Conservation (phyloP, 108 stramenopile genomes). For the Schizochytrium sp. region DNA sequence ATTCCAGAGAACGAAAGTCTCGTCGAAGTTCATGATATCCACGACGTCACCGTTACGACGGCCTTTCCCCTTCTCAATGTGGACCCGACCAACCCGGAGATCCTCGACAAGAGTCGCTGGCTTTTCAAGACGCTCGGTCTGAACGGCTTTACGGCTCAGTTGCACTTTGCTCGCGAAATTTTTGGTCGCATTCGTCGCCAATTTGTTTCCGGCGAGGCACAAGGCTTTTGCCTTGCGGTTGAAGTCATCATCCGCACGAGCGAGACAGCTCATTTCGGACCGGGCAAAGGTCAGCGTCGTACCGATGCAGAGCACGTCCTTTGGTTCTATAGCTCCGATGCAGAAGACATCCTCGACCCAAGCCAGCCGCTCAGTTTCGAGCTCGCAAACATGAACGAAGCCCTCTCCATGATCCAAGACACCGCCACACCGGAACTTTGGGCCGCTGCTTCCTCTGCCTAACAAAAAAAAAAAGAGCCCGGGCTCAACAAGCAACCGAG, state of each 20-base stretch:
- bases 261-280: background rate
- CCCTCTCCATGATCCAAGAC: slow-evolving; percentile 1
- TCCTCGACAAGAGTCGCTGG: background rate
- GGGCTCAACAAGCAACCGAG: no score
- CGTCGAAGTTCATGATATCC: background rate
- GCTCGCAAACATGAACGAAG: slow-evolving; percentile 14
- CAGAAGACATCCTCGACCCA: background rate
- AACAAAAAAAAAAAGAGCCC: no score
- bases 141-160: background rate
- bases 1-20: background rate
- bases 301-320: background rate
- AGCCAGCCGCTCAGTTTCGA: background rate
- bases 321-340: background rate
- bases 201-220: background rate
- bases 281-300: background rate
- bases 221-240: background rate
- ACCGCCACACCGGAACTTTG: background rate
- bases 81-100: background rate
- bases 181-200: background rate
- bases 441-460: background rate
- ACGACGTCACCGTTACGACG: background rate
- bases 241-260: background rate
- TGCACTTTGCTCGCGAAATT: background rate
- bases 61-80: background rate
- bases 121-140: background rate